Evolutionary conservation across 441 rosid species (phyloP).

Genomic region (Mallotus japonicus): DNA sequence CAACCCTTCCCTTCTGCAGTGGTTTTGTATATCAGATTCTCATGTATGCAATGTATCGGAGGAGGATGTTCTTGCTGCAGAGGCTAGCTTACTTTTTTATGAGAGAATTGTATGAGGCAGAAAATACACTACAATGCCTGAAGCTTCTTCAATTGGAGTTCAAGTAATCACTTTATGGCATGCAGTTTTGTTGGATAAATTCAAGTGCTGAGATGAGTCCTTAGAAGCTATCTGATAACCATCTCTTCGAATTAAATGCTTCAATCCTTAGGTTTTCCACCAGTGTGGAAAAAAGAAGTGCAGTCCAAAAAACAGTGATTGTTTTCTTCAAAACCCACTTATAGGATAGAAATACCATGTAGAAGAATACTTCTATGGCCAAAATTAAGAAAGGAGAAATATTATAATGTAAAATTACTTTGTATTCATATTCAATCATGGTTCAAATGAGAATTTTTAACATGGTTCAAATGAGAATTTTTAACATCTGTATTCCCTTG

Average conservation of each 20-base stretch:
- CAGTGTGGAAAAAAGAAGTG: not conserved
- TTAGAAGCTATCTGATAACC: not conserved
- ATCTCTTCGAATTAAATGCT: not conserved
- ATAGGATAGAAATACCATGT: not conserved
- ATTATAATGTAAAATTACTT: not conserved
- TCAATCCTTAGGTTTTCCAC: not conserved
- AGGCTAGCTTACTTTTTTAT: conserved; percentile 84
- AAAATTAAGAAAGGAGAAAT: not conserved
- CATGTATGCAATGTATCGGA: conserved; percentile 53
- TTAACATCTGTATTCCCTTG: not conserved
- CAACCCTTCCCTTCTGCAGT: conserved; percentile 29
- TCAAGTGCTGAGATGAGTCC: not conserved
- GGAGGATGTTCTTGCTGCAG: conserved; percentile 71
- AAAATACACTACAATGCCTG: not conserved
- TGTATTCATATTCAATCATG: not conserved
- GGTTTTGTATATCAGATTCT: conserved; percentile 86
- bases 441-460: not conserved
- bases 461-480: not conserved
- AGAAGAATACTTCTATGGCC: not conserved
- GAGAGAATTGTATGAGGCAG: conserved; percentile 48
- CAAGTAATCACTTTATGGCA: not conserved
- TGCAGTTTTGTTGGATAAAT: not conserved
- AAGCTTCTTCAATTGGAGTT: not conserved
- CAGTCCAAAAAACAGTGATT: not conserved
- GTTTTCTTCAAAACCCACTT: not conserved